These are phyloP conservation scores for Acanthamoeba sp. DNA, from an alignment of 208 protist species.

Conservation along the genomic window DNA sequence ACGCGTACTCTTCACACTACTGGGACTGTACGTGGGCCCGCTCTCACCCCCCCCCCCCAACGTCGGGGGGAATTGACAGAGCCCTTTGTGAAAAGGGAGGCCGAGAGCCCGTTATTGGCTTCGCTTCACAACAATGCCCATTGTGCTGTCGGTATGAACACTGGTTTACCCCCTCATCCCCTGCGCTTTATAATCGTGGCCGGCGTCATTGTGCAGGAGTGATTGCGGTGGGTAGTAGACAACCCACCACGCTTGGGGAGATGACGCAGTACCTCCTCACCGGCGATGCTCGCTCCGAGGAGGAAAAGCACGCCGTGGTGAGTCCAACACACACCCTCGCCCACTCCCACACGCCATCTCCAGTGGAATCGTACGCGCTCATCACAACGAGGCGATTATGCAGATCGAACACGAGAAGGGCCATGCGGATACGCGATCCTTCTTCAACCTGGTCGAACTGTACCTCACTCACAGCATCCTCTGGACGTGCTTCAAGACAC, in stretches of 20 bases:
- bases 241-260: background rate
- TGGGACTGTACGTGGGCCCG: background rate
- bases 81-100: no score
- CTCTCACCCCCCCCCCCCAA: no score
- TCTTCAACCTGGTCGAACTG: background rate
- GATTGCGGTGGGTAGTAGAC: background rate
- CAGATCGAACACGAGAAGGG: slow-evolving; percentile 45
- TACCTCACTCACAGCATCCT: background rate
- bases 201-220: background rate
- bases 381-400: no score
- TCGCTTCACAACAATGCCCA: background rate
- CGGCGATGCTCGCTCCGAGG: background rate
- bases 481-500: background rate
- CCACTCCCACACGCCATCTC: no score
- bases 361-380: no score
- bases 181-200: background rate
- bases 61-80: no score
- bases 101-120: background rate
- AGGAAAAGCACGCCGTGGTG: slow-evolving; percentile 34
- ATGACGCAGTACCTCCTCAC: slow-evolving; percentile 1
- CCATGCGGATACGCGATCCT: background rate
- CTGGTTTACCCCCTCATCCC: background rate
- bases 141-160: background rate
- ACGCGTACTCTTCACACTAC: background rate
- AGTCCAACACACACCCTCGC: no score